Conservation (phyloP, 345 rosid genomes). For the Corchorus capsularis region DNA sequence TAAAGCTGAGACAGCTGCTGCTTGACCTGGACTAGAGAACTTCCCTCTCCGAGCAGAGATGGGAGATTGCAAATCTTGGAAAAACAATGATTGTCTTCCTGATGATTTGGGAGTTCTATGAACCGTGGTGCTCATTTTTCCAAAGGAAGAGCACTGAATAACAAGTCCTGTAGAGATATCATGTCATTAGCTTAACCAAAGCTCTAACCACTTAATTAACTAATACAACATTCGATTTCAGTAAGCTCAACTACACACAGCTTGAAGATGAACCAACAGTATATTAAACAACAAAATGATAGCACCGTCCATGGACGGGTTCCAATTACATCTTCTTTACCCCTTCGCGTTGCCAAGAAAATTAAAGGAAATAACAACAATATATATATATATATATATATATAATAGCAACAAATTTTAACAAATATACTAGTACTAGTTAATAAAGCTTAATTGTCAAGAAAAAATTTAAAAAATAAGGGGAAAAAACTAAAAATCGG, state of each 20-base stretch:
- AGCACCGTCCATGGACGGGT: neutral
- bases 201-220: constrained; percentile 5
- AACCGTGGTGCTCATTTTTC: constrained; percentile 55
- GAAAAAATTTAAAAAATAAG: neutral
- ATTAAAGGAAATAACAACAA: neutral
- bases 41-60: constrained; percentile 76
- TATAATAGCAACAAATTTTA: neutral
- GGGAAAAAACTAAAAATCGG: neutral
- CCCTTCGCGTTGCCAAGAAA: neutral
- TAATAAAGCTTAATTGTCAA: neutral
- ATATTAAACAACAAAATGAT: neutral
- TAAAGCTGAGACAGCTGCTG: constrained; percentile 93
- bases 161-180: constrained; percentile 22
- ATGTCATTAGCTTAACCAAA: neutral
- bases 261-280: constrained; percentile 22
- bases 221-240: constrained; percentile 8
- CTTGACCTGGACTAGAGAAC: constrained; percentile 78
- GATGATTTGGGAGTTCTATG: constrained; percentile 80
- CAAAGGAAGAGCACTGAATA: constrained; percentile 2
- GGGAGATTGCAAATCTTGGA: constrained; percentile 89
- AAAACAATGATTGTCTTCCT: constrained; percentile 78
- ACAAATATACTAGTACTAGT: neutral
- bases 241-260: neutral
- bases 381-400: too few relatives aligned
- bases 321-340: neutral